phyloP scores from a whole-genome alignment of 768 basidiomycete species.

The Amanita phalloides region DNA sequence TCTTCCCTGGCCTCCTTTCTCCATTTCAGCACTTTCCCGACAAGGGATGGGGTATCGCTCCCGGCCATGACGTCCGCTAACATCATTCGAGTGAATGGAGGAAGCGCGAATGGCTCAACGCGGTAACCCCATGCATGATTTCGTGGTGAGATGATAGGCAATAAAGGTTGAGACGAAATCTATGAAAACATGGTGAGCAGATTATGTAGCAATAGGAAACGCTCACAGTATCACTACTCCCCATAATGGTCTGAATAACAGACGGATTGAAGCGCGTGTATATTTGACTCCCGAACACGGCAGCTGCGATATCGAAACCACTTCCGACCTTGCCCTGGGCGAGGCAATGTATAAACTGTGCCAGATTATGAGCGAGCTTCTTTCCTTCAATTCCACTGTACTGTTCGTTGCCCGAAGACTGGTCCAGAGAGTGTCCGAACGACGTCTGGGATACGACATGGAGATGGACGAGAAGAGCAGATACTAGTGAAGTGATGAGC shows the following conservation, averaged over 20 bases:
- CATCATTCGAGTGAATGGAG: slow-evolving; percentile 73
- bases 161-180: slow-evolving; percentile 23
- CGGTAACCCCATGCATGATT: slow-evolving; percentile 69
- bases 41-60: slow-evolving; percentile 90
- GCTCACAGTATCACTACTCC: slow-evolving; percentile 39
- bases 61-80: slow-evolving; percentile 96
- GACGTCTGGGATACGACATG: slow-evolving; percentile 42
- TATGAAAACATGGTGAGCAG: slow-evolving; percentile 2
- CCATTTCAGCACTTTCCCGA: slow-evolving; percentile 88
- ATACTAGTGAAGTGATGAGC: slow-evolving; percentile 89
- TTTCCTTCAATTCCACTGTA: slow-evolving; percentile 24
- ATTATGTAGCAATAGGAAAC: not conserved
- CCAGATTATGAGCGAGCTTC: slow-evolving; percentile 76
- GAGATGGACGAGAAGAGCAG: slow-evolving; percentile 74
- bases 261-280: slow-evolving; percentile 81
- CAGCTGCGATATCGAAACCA: slow-evolving; percentile 93
- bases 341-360: slow-evolving; percentile 91
- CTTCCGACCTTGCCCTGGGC: slow-evolving; percentile 98
- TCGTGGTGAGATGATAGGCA: slow-evolving; percentile 46
- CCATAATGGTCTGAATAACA: slow-evolving; percentile 59
- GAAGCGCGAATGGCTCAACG: slow-evolving; percentile 66
- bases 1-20: slow-evolving; percentile 49
- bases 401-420: not conserved
- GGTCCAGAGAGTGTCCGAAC: slow-evolving; percentile 28
- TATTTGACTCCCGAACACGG: slow-evolving; percentile 89